phyloP scores from a whole-genome alignment of 2,329 filamentous ascomycete species.

The Alternaria tenuissima region DNA sequence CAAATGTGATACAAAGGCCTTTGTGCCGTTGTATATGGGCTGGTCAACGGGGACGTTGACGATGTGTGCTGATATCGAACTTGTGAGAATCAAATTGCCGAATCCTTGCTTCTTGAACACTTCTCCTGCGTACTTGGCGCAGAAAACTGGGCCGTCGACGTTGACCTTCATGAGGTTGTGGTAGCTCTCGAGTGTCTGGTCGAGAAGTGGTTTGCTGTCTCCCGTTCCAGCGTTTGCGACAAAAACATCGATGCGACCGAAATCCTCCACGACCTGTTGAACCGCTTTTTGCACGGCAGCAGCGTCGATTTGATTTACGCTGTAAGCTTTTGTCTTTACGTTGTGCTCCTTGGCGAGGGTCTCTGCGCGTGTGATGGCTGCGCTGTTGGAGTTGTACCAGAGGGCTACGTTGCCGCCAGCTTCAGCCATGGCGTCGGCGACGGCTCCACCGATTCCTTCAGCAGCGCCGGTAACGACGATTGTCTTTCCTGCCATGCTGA shows the following conservation, averaged over 20 bases:
- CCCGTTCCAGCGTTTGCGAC: conserved; percentile 71
- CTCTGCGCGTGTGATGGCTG: conserved; percentile 67
- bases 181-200: conserved; percentile 69
- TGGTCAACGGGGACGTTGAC: conserved; percentile 81
- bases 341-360: conserved; percentile 64
- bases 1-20: conserved; percentile 70
- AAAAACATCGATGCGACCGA: conserved; percentile 71
- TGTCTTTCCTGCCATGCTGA: conserved; percentile 51
- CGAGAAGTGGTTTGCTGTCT: conserved; percentile 64
- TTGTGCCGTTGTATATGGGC: conserved; percentile 55
- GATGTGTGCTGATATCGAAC: conserved; percentile 75
- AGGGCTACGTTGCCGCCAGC: conserved; percentile 57
- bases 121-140: conserved; percentile 53
- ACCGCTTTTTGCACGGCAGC: conserved; percentile 64
- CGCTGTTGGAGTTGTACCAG: conserved; percentile 58
- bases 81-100: conserved; percentile 70
- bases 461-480: conserved; percentile 56
- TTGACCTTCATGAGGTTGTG: conserved; percentile 71
- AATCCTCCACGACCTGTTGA: conserved; percentile 70
- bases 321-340: conserved; percentile 70
- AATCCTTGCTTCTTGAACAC: conserved; percentile 55
- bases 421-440: conserved; percentile 50
- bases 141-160: conserved; percentile 67
- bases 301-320: conserved; percentile 64
- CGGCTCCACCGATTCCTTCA: conserved; percentile 64